Evolutionary conservation across 2,329 filamentous ascomycete genomes (phyloP).

Genomic region (Fusarium illudens): DNA sequence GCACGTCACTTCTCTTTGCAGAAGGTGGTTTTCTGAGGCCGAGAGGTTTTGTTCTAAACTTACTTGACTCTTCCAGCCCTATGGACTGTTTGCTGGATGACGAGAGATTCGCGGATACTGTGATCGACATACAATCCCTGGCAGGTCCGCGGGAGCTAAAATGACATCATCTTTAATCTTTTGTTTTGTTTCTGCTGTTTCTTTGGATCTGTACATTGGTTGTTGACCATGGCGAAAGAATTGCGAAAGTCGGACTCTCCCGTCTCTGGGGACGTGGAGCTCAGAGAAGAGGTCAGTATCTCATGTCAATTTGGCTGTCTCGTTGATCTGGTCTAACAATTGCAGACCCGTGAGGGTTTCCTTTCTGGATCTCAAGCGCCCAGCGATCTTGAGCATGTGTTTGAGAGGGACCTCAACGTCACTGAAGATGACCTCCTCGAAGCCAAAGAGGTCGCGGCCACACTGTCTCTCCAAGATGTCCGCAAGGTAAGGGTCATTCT

Average conservation of each 20-base stretch:
- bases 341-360: background rate
- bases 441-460: constrained; percentile 50
- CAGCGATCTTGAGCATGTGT: background rate
- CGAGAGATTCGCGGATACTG: background rate
- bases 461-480: constrained; percentile 47
- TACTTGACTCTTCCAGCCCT: background rate
- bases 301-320: too few species aligned
- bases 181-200: background rate
- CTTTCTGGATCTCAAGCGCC: background rate
- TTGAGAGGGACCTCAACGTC: constrained; percentile 44
- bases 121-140: background rate
- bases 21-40: background rate
- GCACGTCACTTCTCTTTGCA: background rate
- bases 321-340: background rate
- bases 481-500: constrained; percentile 34
- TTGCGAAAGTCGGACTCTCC: constrained; percentile 1
- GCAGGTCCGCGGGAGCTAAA: background rate
- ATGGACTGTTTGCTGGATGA: background rate
- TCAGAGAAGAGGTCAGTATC: constrained; percentile 11
- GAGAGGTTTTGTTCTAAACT: background rate
- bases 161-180: background rate
- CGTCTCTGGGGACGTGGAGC: background rate
- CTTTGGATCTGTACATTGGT: background rate
- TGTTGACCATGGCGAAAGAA: constrained; percentile 2
- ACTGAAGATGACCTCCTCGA: constrained; percentile 57